Conservation (phyloP, 1,284 basidiomycete species). For the Cystobasidium slooffiae region DNA sequence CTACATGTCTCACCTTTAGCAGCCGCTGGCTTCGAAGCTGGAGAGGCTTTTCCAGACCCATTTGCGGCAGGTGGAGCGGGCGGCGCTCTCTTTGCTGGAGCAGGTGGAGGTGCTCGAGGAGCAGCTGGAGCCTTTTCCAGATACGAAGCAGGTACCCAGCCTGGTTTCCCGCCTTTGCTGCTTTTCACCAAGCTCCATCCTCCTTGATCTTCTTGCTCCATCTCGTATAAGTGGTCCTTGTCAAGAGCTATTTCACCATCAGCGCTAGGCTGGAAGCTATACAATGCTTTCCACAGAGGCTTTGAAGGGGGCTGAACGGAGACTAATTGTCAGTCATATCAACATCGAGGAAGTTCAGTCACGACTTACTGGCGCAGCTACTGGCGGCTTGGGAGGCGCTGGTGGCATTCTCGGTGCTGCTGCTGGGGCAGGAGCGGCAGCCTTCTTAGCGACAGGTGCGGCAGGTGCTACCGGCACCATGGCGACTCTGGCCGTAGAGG, state of each 20-base stretch:
- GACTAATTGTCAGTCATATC: conserved; percentile 7
- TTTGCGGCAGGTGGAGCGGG: conserved; percentile 40
- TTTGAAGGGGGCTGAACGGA: conserved; percentile 48
- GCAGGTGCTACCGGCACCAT: conserved; percentile 44
- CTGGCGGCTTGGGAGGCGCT: conserved; percentile 56
- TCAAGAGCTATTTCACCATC: conserved; percentile 86
- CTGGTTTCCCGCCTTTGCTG: conserved; percentile 67
- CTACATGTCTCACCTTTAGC: not conserved
- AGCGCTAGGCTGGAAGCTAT: conserved; percentile 79
- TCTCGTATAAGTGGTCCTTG: conserved; percentile 90
- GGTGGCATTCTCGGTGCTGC: conserved; percentile 58
- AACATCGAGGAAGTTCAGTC: conserved; percentile 9
- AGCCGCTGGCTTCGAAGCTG: conserved; percentile 24
- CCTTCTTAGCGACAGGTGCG: conserved; percentile 31
- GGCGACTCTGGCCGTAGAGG: conserved; percentile 24
- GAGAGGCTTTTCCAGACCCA: conserved; percentile 19
- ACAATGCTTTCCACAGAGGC: conserved; percentile 63
- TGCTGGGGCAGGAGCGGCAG: conserved; percentile 19
- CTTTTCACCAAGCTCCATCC: conserved; percentile 96
- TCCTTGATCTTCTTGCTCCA: conserved; percentile 90
- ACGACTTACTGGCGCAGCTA: conserved; percentile 42
- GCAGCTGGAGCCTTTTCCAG: conserved; percentile 31
- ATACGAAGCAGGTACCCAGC: conserved; percentile 88
- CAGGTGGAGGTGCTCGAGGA: conserved; percentile 27
- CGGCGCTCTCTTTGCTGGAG: conserved; percentile 44